These are phyloP conservation scores for Meira miltonrushii DNA, from an alignment of 1,284 basidiomycete species.

Conservation along the genomic window DNA sequence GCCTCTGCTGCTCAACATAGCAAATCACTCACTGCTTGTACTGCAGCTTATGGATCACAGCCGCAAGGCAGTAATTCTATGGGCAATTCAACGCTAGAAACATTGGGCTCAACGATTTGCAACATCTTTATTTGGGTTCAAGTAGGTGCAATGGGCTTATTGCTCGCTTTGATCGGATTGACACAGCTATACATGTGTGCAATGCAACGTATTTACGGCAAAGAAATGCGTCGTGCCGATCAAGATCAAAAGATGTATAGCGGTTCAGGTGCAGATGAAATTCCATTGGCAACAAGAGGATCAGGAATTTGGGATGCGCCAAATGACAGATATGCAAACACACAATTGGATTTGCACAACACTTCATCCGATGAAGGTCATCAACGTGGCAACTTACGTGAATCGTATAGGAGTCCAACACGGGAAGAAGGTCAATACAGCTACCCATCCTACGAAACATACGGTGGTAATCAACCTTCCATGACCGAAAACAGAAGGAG, in stretches of 20 bases:
- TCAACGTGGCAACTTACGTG: no score
- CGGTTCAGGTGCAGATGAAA: slow-evolving; percentile 11
- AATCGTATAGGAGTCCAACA: no score
- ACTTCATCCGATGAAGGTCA: no score
- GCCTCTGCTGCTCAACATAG: slow-evolving; percentile 35
- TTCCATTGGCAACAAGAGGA: slow-evolving; percentile 35
- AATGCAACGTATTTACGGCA: slow-evolving; percentile 42
- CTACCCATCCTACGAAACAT: no score
- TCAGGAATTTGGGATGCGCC: slow-evolving; percentile 32
- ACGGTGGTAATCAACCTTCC: no score
- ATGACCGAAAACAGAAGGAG: no score
- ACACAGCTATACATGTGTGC: slow-evolving; percentile 50
- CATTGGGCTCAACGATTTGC: slow-evolving; percentile 32
- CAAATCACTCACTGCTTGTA: slow-evolving; percentile 28
- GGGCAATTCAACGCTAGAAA: slow-evolving; percentile 16
- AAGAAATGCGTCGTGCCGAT: slow-evolving; percentile 15
- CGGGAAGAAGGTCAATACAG: no score
- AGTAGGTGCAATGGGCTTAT: slow-evolving; percentile 42
- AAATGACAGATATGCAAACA: neutral
- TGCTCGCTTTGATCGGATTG: slow-evolving; percentile 44
- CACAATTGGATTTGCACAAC: no score
- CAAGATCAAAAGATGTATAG: slow-evolving; percentile 10
- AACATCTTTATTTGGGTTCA: slow-evolving; percentile 48
- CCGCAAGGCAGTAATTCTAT: slow-evolving; percentile 10
- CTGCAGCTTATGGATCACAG: slow-evolving; percentile 26